phyloP scores from a whole-genome alignment of 1,284 basidiomycete genomes.

The Moesziomyces globuligerus region DNA sequence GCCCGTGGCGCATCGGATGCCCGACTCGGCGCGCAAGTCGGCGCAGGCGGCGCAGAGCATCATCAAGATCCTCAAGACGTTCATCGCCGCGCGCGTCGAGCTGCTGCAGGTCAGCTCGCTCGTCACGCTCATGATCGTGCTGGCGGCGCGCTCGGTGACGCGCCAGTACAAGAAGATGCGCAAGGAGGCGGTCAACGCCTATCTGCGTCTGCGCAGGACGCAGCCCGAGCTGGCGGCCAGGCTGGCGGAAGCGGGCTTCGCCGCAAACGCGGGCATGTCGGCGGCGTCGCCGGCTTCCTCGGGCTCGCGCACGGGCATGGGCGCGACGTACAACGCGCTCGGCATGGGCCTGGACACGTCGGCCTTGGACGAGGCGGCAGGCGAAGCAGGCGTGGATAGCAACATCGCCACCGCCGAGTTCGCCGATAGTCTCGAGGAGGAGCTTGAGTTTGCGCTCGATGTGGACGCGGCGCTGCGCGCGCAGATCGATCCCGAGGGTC shows the following conservation, averaged over 20 bases:
- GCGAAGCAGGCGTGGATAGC: constrained; percentile 20
- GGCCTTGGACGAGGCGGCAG: constrained; percentile 18
- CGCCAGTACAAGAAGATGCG: constrained; percentile 43
- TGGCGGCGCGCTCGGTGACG: constrained; percentile 31
- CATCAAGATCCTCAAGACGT: constrained; percentile 48
- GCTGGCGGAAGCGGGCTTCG: constrained; percentile 19
- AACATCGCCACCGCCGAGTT: constrained; percentile 23
- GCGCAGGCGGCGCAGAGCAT: constrained; percentile 39
- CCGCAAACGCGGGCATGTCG: constrained; percentile 6
- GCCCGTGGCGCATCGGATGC: constrained; percentile 39
- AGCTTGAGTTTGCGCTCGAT: constrained; percentile 40
- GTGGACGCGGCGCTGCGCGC: constrained; percentile 23
- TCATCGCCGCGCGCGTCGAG: constrained; percentile 40
- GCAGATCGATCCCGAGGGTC: constrained; percentile 39
- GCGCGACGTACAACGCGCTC: constrained; percentile 23
- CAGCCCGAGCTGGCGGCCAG: constrained; percentile 24
- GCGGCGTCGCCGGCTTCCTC: constrained; percentile 8
- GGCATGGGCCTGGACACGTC: constrained; percentile 34
- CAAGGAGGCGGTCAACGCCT: constrained; percentile 30
- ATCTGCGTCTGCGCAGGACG: constrained; percentile 16
- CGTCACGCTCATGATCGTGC: constrained; percentile 46
- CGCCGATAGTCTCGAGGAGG: constrained; percentile 33
- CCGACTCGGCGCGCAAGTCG: constrained; percentile 40
- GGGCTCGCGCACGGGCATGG: constrained; percentile 4
- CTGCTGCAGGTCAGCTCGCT: constrained; percentile 33